Evolutionary conservation across 352 stramenopile genomes (phyloP).

Genomic region (Phytophthora nicotianae): DNA sequence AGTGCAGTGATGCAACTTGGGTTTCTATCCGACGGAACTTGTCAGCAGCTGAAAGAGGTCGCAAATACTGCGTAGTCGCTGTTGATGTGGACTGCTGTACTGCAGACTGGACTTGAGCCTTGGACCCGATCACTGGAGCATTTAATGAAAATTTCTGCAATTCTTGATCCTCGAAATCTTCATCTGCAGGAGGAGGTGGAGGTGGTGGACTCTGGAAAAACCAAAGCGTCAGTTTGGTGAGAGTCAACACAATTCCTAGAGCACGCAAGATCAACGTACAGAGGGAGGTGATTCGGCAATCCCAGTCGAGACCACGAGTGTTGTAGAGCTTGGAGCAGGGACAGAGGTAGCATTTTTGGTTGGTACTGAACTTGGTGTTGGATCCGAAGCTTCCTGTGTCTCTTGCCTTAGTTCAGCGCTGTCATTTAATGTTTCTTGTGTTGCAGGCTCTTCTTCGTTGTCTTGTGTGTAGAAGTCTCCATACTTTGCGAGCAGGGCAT

Average conservation of each 20-base stretch:
- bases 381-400: background rate
- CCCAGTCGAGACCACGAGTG: background rate
- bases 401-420: constrained; percentile 1
- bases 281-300: constrained; percentile 20
- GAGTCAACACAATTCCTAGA: background rate
- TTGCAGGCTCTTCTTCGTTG: constrained; percentile 5
- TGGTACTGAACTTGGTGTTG: background rate
- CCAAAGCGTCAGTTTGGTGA: constrained; percentile 5
- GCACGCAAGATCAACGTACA: constrained; percentile 15
- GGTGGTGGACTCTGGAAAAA: constrained; percentile 49
- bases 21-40: constrained; percentile 48
- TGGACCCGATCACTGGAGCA: background rate
- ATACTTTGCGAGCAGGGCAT: constrained; percentile 41
- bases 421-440: constrained; percentile 7
- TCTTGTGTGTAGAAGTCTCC: constrained; percentile 37
- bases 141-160: constrained; percentile 38
- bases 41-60: constrained; percentile 15
- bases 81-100: background rate
- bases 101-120: background rate
- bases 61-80: background rate
- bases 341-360: background rate
- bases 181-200: constrained; percentile 53
- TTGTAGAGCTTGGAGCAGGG: background rate
- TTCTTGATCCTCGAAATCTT: constrained; percentile 44
- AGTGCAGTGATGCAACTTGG: constrained; percentile 38